phyloP scores from a whole-genome alignment of 371 early-diverging fungal genomes.

The Spiromyces aspiralis region DNA sequence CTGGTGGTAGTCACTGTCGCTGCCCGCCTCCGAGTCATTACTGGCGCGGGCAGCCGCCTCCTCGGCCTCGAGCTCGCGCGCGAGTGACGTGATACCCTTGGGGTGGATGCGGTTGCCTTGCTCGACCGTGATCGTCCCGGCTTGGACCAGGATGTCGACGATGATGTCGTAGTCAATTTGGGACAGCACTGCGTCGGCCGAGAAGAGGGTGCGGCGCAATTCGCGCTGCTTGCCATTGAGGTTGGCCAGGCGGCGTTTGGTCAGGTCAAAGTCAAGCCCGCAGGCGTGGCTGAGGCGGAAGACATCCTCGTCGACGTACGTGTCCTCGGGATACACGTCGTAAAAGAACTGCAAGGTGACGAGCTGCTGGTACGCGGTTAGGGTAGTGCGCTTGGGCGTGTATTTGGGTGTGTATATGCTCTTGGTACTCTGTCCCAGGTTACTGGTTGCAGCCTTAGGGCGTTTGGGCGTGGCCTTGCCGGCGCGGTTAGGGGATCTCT shows the following conservation, averaged over 20 bases:
- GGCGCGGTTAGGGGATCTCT: no score
- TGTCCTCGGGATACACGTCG: not conserved
- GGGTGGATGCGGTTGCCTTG: not conserved
- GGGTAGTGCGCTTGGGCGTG: not conserved
- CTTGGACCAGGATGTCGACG: not conserved
- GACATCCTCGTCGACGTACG: not conserved
- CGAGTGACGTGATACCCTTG: not conserved
- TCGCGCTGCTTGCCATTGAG: not conserved
- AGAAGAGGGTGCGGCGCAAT: not conserved
- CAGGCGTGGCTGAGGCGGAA: not conserved
- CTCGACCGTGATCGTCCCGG: not conserved
- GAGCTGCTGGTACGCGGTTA: not conserved
- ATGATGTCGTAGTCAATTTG: not conserved
- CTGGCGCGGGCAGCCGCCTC: not conserved
- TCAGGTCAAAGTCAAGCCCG: not conserved
- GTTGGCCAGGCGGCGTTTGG: not conserved
- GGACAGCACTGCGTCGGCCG: not conserved
- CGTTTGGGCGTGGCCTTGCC: not conserved
- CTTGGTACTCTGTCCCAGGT: not conserved
- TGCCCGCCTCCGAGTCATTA: not conserved
- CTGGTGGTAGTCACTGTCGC: not conserved
- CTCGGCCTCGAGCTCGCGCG: not conserved
- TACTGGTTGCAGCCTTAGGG: not conserved
- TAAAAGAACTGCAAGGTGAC: not conserved
- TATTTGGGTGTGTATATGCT: not conserved